Conservation (phyloP, 441 rosid genomes). For the Pelargonium myrrhifolium region DNA sequence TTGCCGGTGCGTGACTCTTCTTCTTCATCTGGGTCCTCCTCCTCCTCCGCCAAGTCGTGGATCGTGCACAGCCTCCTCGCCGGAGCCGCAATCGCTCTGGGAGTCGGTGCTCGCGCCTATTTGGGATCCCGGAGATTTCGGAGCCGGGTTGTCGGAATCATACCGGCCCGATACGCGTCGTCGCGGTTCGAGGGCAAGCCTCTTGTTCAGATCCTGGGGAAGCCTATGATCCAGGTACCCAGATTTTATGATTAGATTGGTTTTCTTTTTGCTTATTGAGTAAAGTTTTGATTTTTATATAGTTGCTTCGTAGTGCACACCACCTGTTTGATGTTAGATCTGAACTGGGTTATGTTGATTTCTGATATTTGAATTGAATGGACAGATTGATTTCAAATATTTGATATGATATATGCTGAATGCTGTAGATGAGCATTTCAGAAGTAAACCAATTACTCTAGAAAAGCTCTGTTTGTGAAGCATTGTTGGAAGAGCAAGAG, state of each 20-base stretch:
- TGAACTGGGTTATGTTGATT: constrained; percentile 2
- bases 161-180: constrained; percentile 88
- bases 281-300: not conserved
- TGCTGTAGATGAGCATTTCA: no score
- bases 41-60: constrained; percentile 51
- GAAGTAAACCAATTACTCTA: no score
- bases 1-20: constrained; percentile 34
- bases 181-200: constrained; percentile 87
- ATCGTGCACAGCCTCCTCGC: constrained; percentile 57
- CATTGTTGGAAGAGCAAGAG: no score
- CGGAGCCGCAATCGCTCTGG: constrained; percentile 62
- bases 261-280: not conserved
- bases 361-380: not conserved
- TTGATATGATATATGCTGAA: no score
- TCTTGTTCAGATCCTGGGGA: constrained; percentile 68
- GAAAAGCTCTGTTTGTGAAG: no score
- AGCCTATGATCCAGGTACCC: constrained; percentile 95
- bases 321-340: constrained; percentile 1
- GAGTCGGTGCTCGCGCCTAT: constrained; percentile 55
- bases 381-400: no score
- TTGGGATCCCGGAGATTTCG: constrained; percentile 52
- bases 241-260: not conserved
- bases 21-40: constrained; percentile 36
- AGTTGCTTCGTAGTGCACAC: not conserved
- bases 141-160: constrained; percentile 78